Evolutionary conservation across 768 basidiomycete genomes (phyloP), one percentile per base, ranked within the genome.

Genomic region (Cytidiella melzeri): DNA sequence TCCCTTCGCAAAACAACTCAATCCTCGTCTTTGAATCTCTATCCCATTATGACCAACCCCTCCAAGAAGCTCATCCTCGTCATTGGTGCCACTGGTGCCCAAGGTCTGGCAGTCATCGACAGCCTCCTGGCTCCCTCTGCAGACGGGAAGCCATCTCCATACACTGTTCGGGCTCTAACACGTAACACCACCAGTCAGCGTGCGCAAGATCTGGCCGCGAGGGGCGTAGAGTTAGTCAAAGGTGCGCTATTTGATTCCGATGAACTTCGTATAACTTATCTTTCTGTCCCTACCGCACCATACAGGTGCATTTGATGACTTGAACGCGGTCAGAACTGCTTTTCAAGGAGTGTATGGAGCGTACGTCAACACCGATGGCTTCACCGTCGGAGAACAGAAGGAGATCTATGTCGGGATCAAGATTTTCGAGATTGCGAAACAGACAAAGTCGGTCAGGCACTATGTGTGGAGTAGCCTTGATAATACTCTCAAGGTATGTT

Each of bases 51-150:
- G n/a, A n/a, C 41, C 41, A n/a, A n/a, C n/a, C n/a, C n/a, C n/a
- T n/a, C n/a, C n/a, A 52, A 51, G 50, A 71, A 68, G 57, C 57
- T 68, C 45, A 70, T 73, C 46, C 62, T 71, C 40, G 69, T 73
- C 38, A 68, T 73, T 20, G 72, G 72, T 25, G 72, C 67, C 4
- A 73, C 72, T 39, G 72, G 72, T 43, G 70, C 70, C 3, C 72
- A 73, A 50, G 72, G 72, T 11, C 58, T 65, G 48, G 60, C 61
- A 20, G 67, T 71, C 43, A 61, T 70, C 23, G 61, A 67, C 37
- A 62, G 64, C 20, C 59, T 72, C 21, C 64, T 72, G 28, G 59
- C 61, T 19, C 59, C 60, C 12, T 56, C 42, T 44, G 54, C 56
- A 20, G 64, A 69, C 40, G 69, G 69, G 2, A 59, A 57, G 12